Evolutionary conservation across 192 early-diverging fungal genomes (phyloP).

Genomic region (Mycoemilia scoparia): DNA sequence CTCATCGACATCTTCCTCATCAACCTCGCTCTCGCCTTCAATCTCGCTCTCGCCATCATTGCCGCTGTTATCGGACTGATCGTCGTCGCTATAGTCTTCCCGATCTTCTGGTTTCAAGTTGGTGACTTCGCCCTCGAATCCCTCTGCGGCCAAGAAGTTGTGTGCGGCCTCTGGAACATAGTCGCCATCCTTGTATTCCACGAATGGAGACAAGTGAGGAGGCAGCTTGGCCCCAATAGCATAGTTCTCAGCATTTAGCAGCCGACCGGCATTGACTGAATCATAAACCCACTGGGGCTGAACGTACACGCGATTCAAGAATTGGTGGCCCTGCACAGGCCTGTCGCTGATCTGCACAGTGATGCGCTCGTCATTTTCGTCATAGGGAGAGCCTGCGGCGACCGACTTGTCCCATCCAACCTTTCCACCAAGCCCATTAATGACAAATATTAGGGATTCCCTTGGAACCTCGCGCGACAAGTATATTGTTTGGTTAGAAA

Average conservation of each 20-base stretch:
- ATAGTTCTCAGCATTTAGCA: conserved; percentile 47
- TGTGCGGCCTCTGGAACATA: conserved; percentile 56
- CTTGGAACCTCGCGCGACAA: conserved; percentile 89
- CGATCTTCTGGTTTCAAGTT: conserved; percentile 37
- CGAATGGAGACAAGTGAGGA: conserved; percentile 89
- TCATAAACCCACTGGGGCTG: conserved; percentile 99
- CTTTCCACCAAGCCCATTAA: conserved; percentile 74
- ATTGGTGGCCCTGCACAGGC: conserved; percentile 42
- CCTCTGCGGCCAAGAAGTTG: conserved; percentile 23
- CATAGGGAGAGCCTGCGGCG: conserved; percentile 59
- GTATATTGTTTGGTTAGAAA: conserved; percentile 51
- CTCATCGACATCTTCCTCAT: conserved; percentile 18
- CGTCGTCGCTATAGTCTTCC: conserved; percentile 31
- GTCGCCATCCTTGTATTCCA: conserved; percentile 63
- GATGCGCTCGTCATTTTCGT: conserved; percentile 64
- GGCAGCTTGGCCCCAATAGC: conserved; percentile 65
- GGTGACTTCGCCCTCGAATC: conserved; percentile 42
- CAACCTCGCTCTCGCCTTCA: conserved; percentile 40
- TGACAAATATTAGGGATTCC: conserved; percentile 78
- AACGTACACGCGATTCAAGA: conserved; percentile 52
- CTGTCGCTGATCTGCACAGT: conserved; percentile 83
- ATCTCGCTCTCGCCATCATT: conserved; percentile 31
- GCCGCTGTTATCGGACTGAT: conserved; percentile 17
- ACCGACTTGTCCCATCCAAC: conserved; percentile 74
- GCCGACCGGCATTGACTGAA: conserved; percentile 65